Evolutionary conservation across 768 basidiomycete genomes (phyloP).

Genomic region (Inosperma sp.): DNA sequence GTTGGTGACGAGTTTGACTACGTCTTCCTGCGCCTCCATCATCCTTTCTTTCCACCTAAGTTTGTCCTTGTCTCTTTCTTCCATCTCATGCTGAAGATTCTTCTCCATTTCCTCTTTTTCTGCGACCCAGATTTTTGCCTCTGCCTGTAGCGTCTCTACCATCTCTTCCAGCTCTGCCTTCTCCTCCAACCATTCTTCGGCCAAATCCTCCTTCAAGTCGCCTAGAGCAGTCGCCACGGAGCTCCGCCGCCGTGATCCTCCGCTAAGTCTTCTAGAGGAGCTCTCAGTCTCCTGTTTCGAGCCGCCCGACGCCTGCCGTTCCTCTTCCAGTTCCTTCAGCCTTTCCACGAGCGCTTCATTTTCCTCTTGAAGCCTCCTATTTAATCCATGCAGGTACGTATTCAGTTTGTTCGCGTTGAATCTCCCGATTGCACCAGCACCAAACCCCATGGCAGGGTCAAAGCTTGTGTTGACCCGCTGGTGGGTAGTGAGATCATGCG

Average conservation of each 20-base stretch:
- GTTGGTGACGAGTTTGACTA: constrained; percentile 59
- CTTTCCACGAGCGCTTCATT: constrained; percentile 62
- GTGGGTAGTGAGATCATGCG: constrained; percentile 82
- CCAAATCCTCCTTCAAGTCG: constrained; percentile 61
- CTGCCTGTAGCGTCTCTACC: constrained; percentile 45
- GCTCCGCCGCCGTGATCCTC: constrained; percentile 48
- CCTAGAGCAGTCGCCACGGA: constrained; percentile 48
- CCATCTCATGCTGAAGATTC: constrained; percentile 50
- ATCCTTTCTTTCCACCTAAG: constrained; percentile 69
- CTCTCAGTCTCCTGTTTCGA: constrained; percentile 25
- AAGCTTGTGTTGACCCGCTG: constrained; percentile 83
- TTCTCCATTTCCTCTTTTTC: constrained; percentile 45
- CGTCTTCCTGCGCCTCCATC: constrained; percentile 65
- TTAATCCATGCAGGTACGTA: constrained; percentile 79
- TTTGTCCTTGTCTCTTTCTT: constrained; percentile 59
- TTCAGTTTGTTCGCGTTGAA: constrained; percentile 88
- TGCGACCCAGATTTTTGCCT: constrained; percentile 41
- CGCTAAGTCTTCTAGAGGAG: constrained; percentile 32
- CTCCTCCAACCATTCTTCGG: constrained; percentile 70
- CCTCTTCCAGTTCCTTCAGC: constrained; percentile 51
- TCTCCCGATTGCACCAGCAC: constrained; percentile 59
- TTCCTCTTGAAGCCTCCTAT: constrained; percentile 79
- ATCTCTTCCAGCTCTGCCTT: constrained; percentile 55
- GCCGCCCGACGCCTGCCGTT: constrained; percentile 27
- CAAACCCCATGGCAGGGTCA: constrained; percentile 76